These are phyloP conservation scores for Lotmaria passim DNA, from an alignment of 208 protist genomes.

Conservation along the genomic window DNA sequence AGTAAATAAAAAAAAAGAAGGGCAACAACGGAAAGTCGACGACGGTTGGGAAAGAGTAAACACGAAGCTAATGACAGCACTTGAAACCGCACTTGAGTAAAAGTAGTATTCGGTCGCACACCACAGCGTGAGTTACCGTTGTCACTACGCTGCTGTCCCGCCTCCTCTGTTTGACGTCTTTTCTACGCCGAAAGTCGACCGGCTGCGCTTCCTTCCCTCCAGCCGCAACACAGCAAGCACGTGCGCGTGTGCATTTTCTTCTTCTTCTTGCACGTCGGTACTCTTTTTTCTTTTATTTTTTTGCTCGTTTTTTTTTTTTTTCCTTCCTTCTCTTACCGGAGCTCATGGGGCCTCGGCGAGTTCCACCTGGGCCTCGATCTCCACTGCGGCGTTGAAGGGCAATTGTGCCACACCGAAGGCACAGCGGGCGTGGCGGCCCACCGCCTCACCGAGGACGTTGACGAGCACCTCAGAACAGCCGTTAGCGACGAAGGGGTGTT, in stretches of 20 bases:
- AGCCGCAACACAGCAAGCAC: no score
- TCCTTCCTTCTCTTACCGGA: conserved; percentile 7
- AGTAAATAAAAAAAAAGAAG: background rate
- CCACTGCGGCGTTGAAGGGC: conserved; percentile 69
- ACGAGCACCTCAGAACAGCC: conserved; percentile 80
- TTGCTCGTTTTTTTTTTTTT: background rate
- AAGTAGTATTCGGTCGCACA: no score
- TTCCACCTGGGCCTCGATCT: conserved; percentile 75
- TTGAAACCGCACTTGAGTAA: no score
- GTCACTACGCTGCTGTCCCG: no score
- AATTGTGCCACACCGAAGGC: conserved; percentile 77
- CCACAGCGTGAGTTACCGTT: no score
- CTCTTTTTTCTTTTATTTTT: background rate
- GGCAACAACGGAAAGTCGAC: background rate
- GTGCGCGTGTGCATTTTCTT: no score
- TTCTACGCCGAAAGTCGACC: no score
- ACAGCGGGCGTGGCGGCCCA: conserved; percentile 74
- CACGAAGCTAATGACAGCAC: background rate
- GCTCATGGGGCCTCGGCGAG: conserved; percentile 19
- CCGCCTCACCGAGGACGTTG: conserved; percentile 64
- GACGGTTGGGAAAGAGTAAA: background rate
- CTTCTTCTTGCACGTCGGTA: no score
- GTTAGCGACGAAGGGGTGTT: conserved; percentile 76
- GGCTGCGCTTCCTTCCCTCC: no score
- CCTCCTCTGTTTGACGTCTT: no score